phyloP scores from a whole-genome alignment of 306 rosid species.

The Adenanthera pavonina region DNA sequence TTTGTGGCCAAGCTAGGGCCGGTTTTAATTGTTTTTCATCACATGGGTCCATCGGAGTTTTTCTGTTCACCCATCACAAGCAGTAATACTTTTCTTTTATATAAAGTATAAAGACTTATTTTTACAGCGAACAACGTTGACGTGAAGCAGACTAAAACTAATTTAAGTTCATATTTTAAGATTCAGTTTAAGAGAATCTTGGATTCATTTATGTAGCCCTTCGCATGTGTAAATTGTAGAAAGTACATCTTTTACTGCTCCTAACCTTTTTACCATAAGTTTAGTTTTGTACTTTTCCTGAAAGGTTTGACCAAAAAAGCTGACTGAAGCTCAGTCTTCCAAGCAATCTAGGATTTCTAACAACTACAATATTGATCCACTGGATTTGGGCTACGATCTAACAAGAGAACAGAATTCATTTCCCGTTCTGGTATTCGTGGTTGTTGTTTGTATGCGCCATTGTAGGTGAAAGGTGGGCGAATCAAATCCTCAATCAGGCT shows the following conservation, averaged over 20 bases:
- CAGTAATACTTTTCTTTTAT: background rate
- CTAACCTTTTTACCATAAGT: background rate
- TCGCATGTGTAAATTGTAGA: background rate
- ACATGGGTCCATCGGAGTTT: constrained; percentile 33
- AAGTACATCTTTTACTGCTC: background rate
- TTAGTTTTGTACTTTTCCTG: background rate
- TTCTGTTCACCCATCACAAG: background rate
- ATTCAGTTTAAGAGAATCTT: background rate
- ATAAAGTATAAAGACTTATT: background rate
- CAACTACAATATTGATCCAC: background rate
- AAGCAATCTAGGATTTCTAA: background rate
- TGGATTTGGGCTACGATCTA: background rate
- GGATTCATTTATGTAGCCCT: background rate
- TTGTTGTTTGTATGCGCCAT: background rate
- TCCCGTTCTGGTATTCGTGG: background rate
- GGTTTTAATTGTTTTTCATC: constrained; percentile 29
- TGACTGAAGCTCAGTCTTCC: background rate
- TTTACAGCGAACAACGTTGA: background rate
- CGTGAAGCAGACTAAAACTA: background rate
- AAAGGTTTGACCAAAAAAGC: background rate
- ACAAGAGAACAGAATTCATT: background rate
- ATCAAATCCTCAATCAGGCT: background rate
- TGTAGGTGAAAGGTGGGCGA: background rate
- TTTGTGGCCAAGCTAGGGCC: constrained; percentile 46
- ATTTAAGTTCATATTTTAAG: too few relatives aligned